Evolutionary conservation across 1,139 yeast species (phyloP), one percentile per base, ranked within the genome.

Genomic region (Suhomyces choctaworum): DNA sequence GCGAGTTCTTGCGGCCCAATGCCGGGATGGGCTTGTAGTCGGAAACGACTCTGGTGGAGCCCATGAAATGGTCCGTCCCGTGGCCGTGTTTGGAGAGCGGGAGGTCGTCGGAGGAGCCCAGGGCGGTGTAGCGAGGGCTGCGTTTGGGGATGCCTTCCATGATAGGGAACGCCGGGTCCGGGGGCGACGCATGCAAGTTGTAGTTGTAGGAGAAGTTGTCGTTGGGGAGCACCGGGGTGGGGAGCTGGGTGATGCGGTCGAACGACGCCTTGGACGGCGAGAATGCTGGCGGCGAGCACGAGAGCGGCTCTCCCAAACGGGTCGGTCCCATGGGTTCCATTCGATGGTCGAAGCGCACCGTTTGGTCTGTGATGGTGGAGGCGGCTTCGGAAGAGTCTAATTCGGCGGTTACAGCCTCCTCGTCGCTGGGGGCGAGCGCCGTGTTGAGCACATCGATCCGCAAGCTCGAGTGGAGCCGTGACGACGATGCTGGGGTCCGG

Each of bases 1-100:
- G 44, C 22, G 55, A 48, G 23, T 52, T 46, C 31, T 48, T 51
- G 23, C 59, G 47, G 12, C 52, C 62, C 17, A 54, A 40, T 4
- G 47, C 37, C 8, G 46, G 39, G 11, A 45, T 29, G 0, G 72
- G 73, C 27, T 50, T 54, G 47, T 63, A 67, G 19, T 67, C 73
- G 3, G 70, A 64, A 2, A 62, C 38, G 11, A 62, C 57, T 40
- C 73, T 49, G 11, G 36, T 33, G 6, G 41, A 25, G 5, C n/a
- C 22, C 5, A 19, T 15, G 7, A 9, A 9, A 22, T 23, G 28
- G 13, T 5, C 21, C 16, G 22, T 13, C 12, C 16, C 23, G 9
- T 15, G 35, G 29, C 20, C 23, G 22, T 17, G 35, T 23, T 27
- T 25, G 7, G 20, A 6, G 7, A 17, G 6, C 7, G 20, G 20